Evolutionary conservation across 2,329 filamentous ascomycete genomes (phyloP), one percentile per base, ranked within the genome.

Genomic region (Didymellaceae sp.): DNA sequence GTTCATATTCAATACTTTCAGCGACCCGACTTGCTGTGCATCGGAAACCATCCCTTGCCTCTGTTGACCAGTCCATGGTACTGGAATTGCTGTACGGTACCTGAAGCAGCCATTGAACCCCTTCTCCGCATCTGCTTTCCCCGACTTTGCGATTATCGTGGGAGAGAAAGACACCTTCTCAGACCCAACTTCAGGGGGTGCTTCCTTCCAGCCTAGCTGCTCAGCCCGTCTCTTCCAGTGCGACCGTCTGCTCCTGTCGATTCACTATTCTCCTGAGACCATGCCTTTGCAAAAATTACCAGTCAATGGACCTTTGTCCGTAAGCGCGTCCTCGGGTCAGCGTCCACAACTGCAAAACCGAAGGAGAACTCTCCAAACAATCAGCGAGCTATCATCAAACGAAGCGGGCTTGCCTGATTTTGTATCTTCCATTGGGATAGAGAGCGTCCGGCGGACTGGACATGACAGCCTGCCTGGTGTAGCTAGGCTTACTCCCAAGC

Each of bases 311-410:
- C 53, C 41, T 30, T 17, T 46, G 6, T 25, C 45, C 9, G 25
- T 35, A 6, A 32, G 49, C 28, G 37, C 44, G 18, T 45, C 38
- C 7, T 2, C 28, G 2, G 24, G 33, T 20, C 55, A 51, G 14
- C 54, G 41, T 9, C 48, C 44, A 9, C 52, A 50, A 20, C 2
- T 55, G 6, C 62, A 65, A 31, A 53, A 61, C 26, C 63, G 63
- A 34, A 59, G 67, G 28, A 47, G 59, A 43, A 68, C 62, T 3
- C 54, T 70, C 1, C 66, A 70, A 28, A 69, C 64, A 1, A 63
- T 70, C 35, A 65, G 61, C 30, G 65, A 70, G 24, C 54, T 70
- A 10, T 53, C 61, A 5, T 45, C 57, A 1, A 58, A 46, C 7
- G 55, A 65, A 5, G 30, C 21, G 13, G 25, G 52, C 6, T n/a